Base-by-base conservation (phyloP, 2,329 filamentous ascomycete genomes). In the Sclerotinia spermophila region DNA sequence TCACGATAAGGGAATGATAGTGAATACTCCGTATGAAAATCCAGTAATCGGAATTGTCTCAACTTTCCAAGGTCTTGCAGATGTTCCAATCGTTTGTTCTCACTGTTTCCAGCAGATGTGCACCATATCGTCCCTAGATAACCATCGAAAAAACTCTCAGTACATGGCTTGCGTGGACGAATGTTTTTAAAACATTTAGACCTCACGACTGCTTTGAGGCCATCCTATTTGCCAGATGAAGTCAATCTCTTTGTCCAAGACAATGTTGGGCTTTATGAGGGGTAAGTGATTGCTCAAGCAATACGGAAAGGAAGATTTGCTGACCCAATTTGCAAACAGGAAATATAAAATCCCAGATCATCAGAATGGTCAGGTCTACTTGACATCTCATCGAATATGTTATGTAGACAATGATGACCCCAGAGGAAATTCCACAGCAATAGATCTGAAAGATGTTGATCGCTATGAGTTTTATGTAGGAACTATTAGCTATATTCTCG, bases 101-200 rank as follows among this genome's bases (percentile, higher is more conserved):
- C 38, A 24, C 35, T 24, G 27, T 44, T 58, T 15, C 24, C 38
- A 53, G 15, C 68, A 68, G 48, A 64, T 55, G 68, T 71, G 53
- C 24, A 38, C 42, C 24, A 30, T 17, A 58, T 27, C 51, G 67
- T 56, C 48, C 58, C 48, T 30, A 27, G 61, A 66, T n/a, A 69
- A 48, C 58, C 40, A 58, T 38, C 38, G 17, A 67, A 56, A 53
- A 61, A 48, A 65, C 56, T 58, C 55, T 68, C 55, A 61, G 68
- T 74, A 71, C 67, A 77, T 77, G 77, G 83, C 82, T 80, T 85
- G 83, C 82, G 80, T 85, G 87, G 84, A 91, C 93, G 92, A 86
- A 98, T 98, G 95, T 97, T 97, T 88, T 86, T 97, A 86, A 95
- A 96, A 86, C 89, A 92, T 78, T 87, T 98, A 81, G 95, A 99